phyloP scores from a whole-genome alignment of 1,284 basidiomycete species.

The Meira miltonrushii region DNA sequence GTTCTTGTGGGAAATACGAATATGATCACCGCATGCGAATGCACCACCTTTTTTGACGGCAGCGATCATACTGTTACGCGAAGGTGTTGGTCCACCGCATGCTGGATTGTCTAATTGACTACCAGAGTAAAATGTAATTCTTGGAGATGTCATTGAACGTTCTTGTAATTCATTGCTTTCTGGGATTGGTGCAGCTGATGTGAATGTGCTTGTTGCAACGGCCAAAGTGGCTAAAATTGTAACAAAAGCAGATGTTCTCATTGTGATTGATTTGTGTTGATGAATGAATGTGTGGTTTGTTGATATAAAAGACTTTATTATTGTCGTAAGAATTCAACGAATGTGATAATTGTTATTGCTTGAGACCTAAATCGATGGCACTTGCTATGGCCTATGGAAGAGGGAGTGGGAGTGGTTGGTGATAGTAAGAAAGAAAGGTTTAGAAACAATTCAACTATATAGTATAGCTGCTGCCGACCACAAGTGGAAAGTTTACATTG shows the following conservation, averaged over 20 bases:
- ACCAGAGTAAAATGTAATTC: conserved; percentile 9
- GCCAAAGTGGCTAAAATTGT: background rate
- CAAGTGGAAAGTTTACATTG: too few relatives aligned
- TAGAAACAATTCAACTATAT: background rate
- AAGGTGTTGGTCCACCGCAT: conserved; percentile 41
- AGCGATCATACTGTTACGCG: conserved; percentile 31
- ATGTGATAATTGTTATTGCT: background rate
- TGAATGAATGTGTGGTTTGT: background rate
- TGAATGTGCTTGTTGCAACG: background rate
- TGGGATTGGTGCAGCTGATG: background rate
- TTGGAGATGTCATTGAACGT: background rate
- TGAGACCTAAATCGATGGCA: background rate
- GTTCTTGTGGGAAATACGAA: conserved; percentile 9
- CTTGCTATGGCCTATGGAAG: background rate
- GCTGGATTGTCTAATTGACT: conserved; percentile 39
- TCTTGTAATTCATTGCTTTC: background rate
- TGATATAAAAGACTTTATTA: background rate
- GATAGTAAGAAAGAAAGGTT: background rate
- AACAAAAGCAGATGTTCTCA: background rate
- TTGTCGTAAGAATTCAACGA: background rate
- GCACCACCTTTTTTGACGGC: conserved; percentile 36
- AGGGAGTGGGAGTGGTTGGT: background rate
- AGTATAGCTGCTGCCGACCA: too few relatives aligned
- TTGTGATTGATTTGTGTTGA: background rate
- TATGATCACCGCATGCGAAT: conserved; percentile 35